Evolutionary conservation across 2,329 filamentous ascomycete genomes (phyloP).

Genomic region (Blastomyces percursus): DNA sequence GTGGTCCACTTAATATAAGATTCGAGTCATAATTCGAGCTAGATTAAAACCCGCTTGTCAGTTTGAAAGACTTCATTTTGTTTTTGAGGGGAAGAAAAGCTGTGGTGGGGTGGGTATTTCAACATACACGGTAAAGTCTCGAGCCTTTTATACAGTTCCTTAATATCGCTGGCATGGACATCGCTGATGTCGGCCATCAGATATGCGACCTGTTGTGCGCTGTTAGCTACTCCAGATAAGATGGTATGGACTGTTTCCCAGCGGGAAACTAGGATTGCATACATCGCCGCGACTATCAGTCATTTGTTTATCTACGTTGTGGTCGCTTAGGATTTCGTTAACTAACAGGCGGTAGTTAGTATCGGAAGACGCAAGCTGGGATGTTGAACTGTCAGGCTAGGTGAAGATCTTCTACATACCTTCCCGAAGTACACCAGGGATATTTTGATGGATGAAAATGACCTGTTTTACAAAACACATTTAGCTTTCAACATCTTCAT

Average conservation of each 20-base stretch:
- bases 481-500: neutral
- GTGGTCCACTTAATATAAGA: constrained; percentile 29
- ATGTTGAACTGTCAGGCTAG: neutral
- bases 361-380: neutral
- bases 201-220: constrained; percentile 58
- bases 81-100: neutral
- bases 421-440: constrained; percentile 85
- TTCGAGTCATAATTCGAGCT: constrained; percentile 39
- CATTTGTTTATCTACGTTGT: constrained; percentile 99
- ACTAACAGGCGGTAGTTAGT: constrained; percentile 41
- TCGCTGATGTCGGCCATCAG: constrained; percentile 95
- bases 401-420: constrained; percentile 35
- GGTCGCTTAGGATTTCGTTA: constrained; percentile 84
- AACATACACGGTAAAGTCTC: constrained; percentile 68
- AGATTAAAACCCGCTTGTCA: constrained; percentile 11
- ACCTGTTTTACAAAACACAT: constrained; percentile 41
- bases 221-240: constrained; percentile 8
- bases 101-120: neutral
- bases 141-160: constrained; percentile 70
- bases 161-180: constrained; percentile 69
- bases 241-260: neutral
- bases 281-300: constrained; percentile 88
- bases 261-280: constrained; percentile 22
- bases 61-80: neutral
- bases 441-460: constrained; percentile 93